Percentiles rank a stretch among this genome's conserved stretches.
Evolutionary conservation across 192 early-diverging fungal species (phyloP).

Genomic region (Geosiphon pyriformis): DNA sequence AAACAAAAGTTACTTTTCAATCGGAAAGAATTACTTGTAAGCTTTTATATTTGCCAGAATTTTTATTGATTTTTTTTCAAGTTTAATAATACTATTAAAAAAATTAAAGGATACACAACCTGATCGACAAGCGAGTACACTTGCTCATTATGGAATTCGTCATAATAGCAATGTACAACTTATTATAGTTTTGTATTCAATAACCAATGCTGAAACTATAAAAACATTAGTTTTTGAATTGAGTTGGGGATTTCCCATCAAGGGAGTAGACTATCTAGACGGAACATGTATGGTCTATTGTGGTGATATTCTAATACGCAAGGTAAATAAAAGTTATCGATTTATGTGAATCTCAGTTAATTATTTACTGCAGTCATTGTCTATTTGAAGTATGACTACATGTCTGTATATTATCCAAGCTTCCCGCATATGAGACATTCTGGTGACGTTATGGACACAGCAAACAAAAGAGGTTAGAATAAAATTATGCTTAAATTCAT

Average conservation of each 20-base stretch:
- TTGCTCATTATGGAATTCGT: constrained; percentile 12
- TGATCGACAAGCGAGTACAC: background rate
- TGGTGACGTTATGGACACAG: constrained; percentile 22
- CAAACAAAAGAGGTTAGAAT: constrained; percentile 11
- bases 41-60: background rate
- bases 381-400: constrained; percentile 23
- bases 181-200: constrained; percentile 26
- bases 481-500: no score
- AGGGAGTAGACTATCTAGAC: constrained; percentile 23
- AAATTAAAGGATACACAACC: background rate
- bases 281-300: constrained; percentile 25
- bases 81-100: background rate
- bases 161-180: constrained; percentile 21
- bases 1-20: constrained; percentile 29
- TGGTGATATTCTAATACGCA: background rate
- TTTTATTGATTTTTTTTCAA: background rate
- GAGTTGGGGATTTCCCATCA: constrained; percentile 18
- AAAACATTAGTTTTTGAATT: constrained; percentile 23
- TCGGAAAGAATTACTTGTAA: constrained; percentile 17
- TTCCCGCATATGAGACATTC: constrained; percentile 26
- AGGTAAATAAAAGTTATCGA: background rate
- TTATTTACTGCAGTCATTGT: background rate
- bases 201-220: constrained; percentile 12
- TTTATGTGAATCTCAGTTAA: background rate
- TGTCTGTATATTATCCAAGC: constrained; percentile 18